A percentile compares a stretch with the other conserved stretches of the same genome.
phyloP scores from a whole-genome alignment of 2,329 filamentous ascomycete genomes.

The Colletotrichum tamarilloi region DNA sequence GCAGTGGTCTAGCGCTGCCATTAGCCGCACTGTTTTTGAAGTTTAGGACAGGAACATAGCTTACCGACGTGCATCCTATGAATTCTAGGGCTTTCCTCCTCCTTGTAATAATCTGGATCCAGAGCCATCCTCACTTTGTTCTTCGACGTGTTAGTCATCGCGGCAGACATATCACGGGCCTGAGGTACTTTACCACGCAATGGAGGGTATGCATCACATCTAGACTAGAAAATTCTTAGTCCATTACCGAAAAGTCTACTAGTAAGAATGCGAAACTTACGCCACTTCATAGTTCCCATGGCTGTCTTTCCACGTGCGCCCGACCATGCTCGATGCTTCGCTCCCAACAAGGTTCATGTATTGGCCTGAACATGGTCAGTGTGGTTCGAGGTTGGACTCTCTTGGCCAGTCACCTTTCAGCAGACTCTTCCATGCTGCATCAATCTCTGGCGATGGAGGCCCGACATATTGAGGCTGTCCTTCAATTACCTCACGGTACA shows the following conservation, averaged over 20 bases:
- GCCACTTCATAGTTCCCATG: background rate
- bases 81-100: background rate
- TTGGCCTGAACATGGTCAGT: background rate
- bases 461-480: background rate
- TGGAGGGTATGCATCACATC: background rate
- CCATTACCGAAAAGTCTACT: too few relatives aligned
- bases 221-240: too few relatives aligned
- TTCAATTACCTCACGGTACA: background rate
- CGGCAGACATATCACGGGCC: too few relatives aligned
- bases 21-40: too few relatives aligned
- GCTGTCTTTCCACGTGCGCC: background rate
- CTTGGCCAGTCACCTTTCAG: background rate
- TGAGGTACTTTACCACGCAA: background rate
- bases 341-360: background rate
- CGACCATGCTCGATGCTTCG: background rate
- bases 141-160: background rate
- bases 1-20: background rate
- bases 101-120: background rate
- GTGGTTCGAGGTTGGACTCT: background rate
- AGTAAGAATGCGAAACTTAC: background rate
- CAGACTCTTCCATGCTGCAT: background rate
- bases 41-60: background rate
- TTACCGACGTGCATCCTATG: background rate
- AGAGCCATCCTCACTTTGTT: background rate
- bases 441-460: background rate